Conservation (phyloP, 2,329 filamentous ascomycete genomes). For the Knufia fluminis region DNA sequence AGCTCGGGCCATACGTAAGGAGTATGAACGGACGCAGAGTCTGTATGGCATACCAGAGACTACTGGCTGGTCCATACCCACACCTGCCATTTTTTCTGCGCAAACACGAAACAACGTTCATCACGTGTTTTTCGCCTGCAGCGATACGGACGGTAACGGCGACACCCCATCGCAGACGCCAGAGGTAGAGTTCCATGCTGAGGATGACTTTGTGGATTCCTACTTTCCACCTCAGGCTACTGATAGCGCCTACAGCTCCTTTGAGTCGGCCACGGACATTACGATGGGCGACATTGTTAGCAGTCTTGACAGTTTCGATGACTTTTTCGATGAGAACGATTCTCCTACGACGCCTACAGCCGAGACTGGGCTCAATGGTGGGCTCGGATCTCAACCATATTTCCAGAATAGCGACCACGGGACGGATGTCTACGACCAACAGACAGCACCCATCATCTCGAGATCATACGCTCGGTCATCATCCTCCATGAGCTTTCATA, state of each 20-base stretch:
- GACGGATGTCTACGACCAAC: constrained; percentile 82
- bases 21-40: constrained; percentile 89
- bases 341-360: constrained; percentile 56
- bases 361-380: constrained; percentile 7
- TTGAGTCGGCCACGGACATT: constrained; percentile 50
- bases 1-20: constrained; percentile 76
- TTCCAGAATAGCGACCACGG: constrained; percentile 53
- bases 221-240: constrained; percentile 65
- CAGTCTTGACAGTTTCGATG: constrained; percentile 68
- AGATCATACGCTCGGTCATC: constrained; percentile 67
- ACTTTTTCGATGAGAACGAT: constrained; percentile 70
- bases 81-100: constrained; percentile 81
- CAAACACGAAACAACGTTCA: constrained; percentile 86
- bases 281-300: constrained; percentile 75
- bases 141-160: constrained; percentile 53
- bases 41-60: constrained; percentile 94
- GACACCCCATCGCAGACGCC: constrained; percentile 61
- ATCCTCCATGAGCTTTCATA: constrained; percentile 69
- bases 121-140: constrained; percentile 90
- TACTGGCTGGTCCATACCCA: constrained; percentile 90
- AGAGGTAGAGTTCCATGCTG: constrained; percentile 84
- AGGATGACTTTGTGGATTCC: constrained; percentile 70
- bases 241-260: constrained; percentile 86
- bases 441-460: constrained; percentile 80
- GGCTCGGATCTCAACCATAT: neutral